Evolutionary conservation across 2,329 filamentous ascomycete species (phyloP).

Genomic region (Nothophaeocryptopus gaeumannii): DNA sequence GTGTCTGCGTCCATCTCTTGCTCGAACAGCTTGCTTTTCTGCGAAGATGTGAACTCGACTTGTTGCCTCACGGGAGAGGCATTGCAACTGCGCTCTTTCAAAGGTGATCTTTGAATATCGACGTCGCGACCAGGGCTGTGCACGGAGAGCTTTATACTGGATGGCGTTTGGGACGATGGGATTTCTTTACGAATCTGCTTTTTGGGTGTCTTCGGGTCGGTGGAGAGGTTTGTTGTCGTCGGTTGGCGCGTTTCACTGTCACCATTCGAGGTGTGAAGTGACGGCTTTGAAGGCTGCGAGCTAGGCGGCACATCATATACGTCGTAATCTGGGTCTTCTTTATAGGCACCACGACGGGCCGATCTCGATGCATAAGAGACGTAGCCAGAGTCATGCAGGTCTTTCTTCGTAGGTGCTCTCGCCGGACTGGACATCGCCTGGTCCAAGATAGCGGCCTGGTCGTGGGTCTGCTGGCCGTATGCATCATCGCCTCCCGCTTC

Average conservation of each 20-base stretch:
- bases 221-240: constrained; percentile 14
- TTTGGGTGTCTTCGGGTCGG: constrained; percentile 13
- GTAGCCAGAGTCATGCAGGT: too few relatives aligned
- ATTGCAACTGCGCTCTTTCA: constrained; percentile 22
- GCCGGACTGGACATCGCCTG: too few relatives aligned
- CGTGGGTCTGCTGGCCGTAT: neutral
- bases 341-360: too few relatives aligned
- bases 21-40: neutral
- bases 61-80: neutral
- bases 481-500: too few relatives aligned
- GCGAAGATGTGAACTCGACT: neutral
- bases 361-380: too few relatives aligned
- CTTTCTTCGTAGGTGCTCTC: too few relatives aligned
- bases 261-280: constrained; percentile 5
- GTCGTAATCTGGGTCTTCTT: neutral
- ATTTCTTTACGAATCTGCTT: constrained; percentile 9
- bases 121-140: neutral
- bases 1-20: too few relatives aligned
- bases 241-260: constrained; percentile 10
- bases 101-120: constrained; percentile 12
- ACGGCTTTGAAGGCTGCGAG: constrained; percentile 2
- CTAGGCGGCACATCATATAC: neutral
- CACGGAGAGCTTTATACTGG: constrained; percentile 15
- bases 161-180: constrained; percentile 21
- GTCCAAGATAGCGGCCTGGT: neutral